phyloP scores from a whole-genome alignment of 192 early-diverging fungal species.

The Spizellomyces punctatus region DNA sequence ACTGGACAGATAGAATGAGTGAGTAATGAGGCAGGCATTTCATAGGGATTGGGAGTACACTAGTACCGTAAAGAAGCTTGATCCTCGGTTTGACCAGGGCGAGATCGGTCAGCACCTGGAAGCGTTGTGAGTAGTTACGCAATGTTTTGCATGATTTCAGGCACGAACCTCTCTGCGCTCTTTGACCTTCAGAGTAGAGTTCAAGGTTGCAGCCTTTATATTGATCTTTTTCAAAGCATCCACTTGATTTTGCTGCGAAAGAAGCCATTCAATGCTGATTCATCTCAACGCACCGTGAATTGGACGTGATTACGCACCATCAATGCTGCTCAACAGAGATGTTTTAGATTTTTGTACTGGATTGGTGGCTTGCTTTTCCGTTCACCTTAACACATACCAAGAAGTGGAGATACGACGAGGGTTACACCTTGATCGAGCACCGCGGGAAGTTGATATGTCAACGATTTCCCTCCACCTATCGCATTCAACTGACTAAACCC shows the following conservation, averaged over 20 bases:
- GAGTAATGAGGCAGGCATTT: no score
- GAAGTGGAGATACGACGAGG: slow-evolving; percentile 49
- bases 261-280: not conserved
- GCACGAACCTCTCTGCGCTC: slow-evolving; percentile 29
- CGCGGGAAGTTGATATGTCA: slow-evolving; percentile 55
- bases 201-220: slow-evolving; percentile 42
- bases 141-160: not conserved
- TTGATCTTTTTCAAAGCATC: slow-evolving; percentile 37
- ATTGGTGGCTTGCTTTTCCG: not conserved
- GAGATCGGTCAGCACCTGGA: slow-evolving; percentile 39
- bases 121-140: not conserved
- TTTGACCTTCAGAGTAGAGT: slow-evolving; percentile 39
- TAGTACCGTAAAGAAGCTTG: slow-evolving; percentile 48
- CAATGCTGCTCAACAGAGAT: no score
- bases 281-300: not conserved
- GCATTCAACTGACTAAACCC: not conserved
- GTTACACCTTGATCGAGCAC: slow-evolving; percentile 45
- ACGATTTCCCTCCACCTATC: slow-evolving; percentile 48
- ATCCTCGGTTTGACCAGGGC: slow-evolving; percentile 16
- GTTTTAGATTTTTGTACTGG: not conserved
- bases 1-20: slow-evolving; percentile 11
- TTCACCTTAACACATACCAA: slow-evolving; percentile 31
- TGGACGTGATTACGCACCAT: no score
- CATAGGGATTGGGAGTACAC: not conserved
- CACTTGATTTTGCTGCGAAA: slow-evolving; percentile 49